Percentiles rank a stretch among this genome's conserved stretches.
Conservation (phyloP, 352 stramenopile species). For the Phytophthora europaea region DNA sequence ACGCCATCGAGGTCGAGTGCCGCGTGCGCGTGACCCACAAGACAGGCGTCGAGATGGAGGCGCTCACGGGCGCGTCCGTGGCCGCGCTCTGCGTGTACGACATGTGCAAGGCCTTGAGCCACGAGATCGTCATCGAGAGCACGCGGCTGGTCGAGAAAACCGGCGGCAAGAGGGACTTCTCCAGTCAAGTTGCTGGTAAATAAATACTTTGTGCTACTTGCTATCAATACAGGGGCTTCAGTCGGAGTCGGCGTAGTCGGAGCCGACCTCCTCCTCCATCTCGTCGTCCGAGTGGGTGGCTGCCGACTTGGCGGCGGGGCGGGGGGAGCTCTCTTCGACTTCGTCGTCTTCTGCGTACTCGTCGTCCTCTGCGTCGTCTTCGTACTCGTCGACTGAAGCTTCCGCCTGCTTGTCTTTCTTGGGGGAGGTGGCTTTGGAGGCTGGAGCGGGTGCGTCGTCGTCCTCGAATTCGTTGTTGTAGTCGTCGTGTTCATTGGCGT, state of each 20-base stretch:
- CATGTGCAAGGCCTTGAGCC: slow-evolving; percentile 98
- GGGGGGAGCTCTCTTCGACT: slow-evolving; percentile 28
- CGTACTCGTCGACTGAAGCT: slow-evolving; percentile 30
- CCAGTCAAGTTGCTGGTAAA: slow-evolving; percentile 29
- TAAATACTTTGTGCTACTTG: neutral
- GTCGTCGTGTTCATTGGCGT: slow-evolving; percentile 51
- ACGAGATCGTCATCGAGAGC: slow-evolving; percentile 95
- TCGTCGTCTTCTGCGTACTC: slow-evolving; percentile 33
- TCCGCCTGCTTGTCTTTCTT: slow-evolving; percentile 7
- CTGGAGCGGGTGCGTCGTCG: slow-evolving; percentile 24
- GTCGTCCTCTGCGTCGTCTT: slow-evolving; percentile 38
- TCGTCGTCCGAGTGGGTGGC: slow-evolving; percentile 33
- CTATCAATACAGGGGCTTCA: neutral
- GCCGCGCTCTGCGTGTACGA: slow-evolving; percentile 98
- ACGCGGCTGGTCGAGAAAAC: slow-evolving; percentile 93
- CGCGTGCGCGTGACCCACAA: slow-evolving; percentile 93
- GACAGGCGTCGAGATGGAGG: slow-evolving; percentile 97
- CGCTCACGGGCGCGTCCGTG: slow-evolving; percentile 94
- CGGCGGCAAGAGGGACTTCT: slow-evolving; percentile 91
- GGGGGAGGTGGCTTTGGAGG: neutral
- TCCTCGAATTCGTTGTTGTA: slow-evolving; percentile 62
- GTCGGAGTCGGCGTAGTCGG: slow-evolving; percentile 71
- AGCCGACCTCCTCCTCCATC: slow-evolving; percentile 45
- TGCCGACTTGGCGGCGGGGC: slow-evolving; percentile 2
- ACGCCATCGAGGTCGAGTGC: slow-evolving; percentile 89